A percentile compares a stretch with the other conserved stretches of the same genome.
Evolutionary conservation across 768 basidiomycete species (phyloP).

Genomic region (Ramaria sp.): DNA sequence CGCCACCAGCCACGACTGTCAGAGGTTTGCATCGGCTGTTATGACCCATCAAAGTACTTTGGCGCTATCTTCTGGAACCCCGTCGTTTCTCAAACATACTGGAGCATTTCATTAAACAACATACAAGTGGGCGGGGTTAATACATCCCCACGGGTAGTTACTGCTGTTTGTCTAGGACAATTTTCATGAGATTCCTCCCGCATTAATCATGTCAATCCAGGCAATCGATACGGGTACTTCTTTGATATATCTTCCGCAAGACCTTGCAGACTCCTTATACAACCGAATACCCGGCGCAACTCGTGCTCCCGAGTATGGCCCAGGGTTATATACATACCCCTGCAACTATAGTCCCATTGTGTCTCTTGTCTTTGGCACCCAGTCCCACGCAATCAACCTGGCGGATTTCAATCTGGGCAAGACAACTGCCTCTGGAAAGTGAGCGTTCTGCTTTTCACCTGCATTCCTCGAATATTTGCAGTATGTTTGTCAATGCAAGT

Average conservation of each 20-base stretch:
- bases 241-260: conserved; percentile 45
- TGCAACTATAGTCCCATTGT: conserved; percentile 30
- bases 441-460: conserved; percentile 14
- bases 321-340: conserved; percentile 45
- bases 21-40: conserved; percentile 39
- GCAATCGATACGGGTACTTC: conserved; percentile 64
- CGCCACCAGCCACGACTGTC: conserved; percentile 32
- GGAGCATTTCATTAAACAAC: conserved; percentile 43
- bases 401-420: conserved; percentile 48
- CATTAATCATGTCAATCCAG: conserved; percentile 22
- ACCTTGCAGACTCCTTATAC: conserved; percentile 37
- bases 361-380: conserved; percentile 35
- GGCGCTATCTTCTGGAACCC: conserved; percentile 28
- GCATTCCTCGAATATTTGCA: not conserved
- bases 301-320: conserved; percentile 31
- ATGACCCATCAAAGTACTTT: conserved; percentile 26
- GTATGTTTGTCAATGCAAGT: not conserved
- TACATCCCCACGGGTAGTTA: conserved; percentile 14
- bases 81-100: conserved; percentile 43
- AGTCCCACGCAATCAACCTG: conserved; percentile 30
- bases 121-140: conserved; percentile 24
- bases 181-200: conserved; percentile 10
- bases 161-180: conserved; percentile 28
- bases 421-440: conserved; percentile 21
- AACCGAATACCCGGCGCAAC: conserved; percentile 41